Conservation (phyloP, 805 yeast species). For the Yamadazyma olivae region DNA sequence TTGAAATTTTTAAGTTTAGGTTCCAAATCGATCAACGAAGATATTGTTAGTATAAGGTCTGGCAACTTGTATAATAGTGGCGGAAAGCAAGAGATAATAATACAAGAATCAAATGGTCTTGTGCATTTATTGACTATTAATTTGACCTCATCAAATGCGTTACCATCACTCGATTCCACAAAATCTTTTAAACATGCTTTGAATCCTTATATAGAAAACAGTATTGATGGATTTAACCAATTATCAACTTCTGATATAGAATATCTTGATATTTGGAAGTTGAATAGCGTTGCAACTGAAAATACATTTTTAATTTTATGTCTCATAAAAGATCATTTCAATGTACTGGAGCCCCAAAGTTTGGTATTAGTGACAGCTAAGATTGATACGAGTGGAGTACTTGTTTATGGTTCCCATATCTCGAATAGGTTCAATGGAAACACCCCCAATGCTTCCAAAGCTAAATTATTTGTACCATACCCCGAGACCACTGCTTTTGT, state of each 20-base stretch:
- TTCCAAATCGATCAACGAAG: conserved; percentile 25
- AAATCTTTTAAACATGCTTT: conserved; percentile 31
- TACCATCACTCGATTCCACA: conserved; percentile 23
- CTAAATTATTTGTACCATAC: conserved; percentile 53
- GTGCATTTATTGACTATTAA: conserved; percentile 29
- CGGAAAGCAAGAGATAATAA: conserved; percentile 34
- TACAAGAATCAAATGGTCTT: conserved; percentile 46
- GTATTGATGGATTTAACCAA: conserved; percentile 41
- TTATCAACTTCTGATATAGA: conserved; percentile 47
- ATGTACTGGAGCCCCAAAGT: conserved; percentile 15
- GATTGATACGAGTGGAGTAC: conserved; percentile 48
- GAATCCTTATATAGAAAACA: conserved; percentile 24
- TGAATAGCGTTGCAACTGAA: conserved; percentile 14
- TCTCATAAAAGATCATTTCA: conserved; percentile 15
- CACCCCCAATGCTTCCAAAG: conserved; percentile 22
- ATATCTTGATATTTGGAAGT: conserved; percentile 61
- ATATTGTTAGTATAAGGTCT: conserved; percentile 56
- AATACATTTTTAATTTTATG: conserved; percentile 43
- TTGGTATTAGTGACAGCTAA: conserved; percentile 53
- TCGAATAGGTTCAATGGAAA: conserved; percentile 41
- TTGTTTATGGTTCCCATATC: conserved; percentile 63
- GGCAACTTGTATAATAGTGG: conserved; percentile 54
- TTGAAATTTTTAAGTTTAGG: conserved; percentile 8
- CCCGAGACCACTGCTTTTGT: conserved; percentile 62
- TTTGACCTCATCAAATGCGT: conserved; percentile 25